Conservation (phyloP, 2,329 filamentous ascomycete species). For the Verticillium nubilum region DNA sequence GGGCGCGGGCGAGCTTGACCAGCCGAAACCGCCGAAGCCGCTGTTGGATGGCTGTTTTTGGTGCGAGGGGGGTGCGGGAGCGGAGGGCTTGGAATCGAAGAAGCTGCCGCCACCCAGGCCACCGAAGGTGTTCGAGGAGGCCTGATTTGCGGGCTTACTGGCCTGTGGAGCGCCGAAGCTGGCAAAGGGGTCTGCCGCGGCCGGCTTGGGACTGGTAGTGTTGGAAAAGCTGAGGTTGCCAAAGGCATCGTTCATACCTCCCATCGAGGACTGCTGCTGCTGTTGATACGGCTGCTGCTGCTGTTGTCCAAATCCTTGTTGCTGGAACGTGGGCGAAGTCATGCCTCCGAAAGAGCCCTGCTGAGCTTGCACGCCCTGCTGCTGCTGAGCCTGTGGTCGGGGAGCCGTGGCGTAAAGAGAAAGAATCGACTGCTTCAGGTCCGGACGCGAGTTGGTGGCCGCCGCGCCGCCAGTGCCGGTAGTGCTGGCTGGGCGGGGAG, state of each 20-base stretch:
- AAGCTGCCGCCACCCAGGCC: conserved; percentile 70
- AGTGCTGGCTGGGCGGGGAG: conserved; percentile 80
- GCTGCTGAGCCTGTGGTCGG: conserved; percentile 60
- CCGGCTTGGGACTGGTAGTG: conserved; percentile 38
- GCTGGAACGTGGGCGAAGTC: conserved; percentile 41
- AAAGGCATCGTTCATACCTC: conserved; percentile 75
- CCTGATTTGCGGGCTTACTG: conserved; percentile 25
- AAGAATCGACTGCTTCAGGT: conserved; percentile 94
- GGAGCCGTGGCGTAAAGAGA: conserved; percentile 86
- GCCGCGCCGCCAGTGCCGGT: conserved; percentile 55
- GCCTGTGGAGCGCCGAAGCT: conserved; percentile 40
- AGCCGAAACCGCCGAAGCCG: conserved; percentile 63
- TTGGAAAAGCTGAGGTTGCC: conserved; percentile 39
- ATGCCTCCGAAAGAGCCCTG: conserved; percentile 66
- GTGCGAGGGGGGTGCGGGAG: conserved; percentile 42
- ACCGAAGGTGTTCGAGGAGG: conserved; percentile 38
- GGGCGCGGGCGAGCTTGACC: conserved; percentile 42
- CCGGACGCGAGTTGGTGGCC: conserved; percentile 68
- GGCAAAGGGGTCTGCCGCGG: conserved; percentile 52
- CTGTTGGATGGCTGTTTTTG: conserved; percentile 49
- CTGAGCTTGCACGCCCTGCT: conserved; percentile 41
- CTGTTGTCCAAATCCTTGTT: conserved; percentile 18
- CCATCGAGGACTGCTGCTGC: conserved; percentile 36
- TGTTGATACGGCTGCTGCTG: conserved; percentile 32
- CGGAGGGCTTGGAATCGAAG: conserved; percentile 70